Conservation (phyloP, 1,284 basidiomycete genomes). For the Fomitiporia mediterranea region DNA sequence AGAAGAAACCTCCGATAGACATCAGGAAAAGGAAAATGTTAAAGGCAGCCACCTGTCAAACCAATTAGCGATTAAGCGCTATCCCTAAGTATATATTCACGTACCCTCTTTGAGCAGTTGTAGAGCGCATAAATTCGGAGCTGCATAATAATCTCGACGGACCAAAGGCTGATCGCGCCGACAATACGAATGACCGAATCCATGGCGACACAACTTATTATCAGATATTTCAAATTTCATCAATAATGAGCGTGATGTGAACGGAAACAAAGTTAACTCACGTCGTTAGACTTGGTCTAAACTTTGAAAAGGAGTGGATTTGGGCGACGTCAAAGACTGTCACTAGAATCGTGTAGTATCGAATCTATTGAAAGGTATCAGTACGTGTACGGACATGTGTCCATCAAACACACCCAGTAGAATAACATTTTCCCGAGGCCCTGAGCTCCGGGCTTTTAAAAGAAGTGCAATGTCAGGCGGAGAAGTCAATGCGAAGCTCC, state of each 20-base stretch:
- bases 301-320: constrained; percentile 33
- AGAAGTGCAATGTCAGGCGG: no score
- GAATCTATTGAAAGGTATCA: constrained; percentile 29
- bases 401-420: constrained; percentile 31
- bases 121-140: constrained; percentile 37
- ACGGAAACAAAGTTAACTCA: constrained; percentile 5
- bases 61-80: no score
- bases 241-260: neutral
- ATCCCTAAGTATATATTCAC: no score
- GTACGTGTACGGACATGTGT: neutral
- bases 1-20: constrained; percentile 36
- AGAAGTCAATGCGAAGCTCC: neutral
- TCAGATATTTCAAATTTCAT: neutral
- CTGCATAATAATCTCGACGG: constrained; percentile 41
- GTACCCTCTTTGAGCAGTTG: constrained; percentile 34
- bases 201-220: constrained; percentile 33
- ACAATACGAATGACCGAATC: constrained; percentile 35
- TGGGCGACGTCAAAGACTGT: constrained; percentile 38
- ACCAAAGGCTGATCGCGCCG: constrained; percentile 38
- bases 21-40: constrained; percentile 34
- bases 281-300: constrained; percentile 12
- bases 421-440: constrained; percentile 35
- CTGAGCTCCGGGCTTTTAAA: constrained; percentile 4
- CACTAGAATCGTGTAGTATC: constrained; percentile 40
- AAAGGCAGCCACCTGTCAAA: constrained; percentile 28